Conservation (phyloP, 768 basidiomycete species). For the Suillus decipiens region DNA sequence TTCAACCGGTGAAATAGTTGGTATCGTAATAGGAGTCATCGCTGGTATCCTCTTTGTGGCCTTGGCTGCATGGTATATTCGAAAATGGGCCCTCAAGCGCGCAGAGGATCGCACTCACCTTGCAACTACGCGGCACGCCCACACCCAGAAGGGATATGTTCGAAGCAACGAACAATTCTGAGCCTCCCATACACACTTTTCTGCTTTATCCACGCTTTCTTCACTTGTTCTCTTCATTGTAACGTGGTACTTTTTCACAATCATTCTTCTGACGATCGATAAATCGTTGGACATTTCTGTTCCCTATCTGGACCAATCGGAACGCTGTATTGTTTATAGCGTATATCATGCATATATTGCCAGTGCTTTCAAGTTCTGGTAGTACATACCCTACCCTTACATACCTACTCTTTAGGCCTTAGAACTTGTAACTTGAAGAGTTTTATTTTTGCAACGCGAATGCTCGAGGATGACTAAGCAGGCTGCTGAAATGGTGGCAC, state of each 20-base stretch:
- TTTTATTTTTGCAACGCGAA: neutral
- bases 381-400: neutral
- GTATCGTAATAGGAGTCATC: constrained; percentile 54
- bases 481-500: neutral
- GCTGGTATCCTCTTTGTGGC: constrained; percentile 45
- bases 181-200: neutral
- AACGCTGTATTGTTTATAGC: neutral
- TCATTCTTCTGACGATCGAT: neutral
- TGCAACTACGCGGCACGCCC: constrained; percentile 20
- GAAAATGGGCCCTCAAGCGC: constrained; percentile 47
- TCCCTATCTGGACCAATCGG: neutral
- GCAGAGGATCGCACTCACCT: constrained; percentile 24
- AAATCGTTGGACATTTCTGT: neutral
- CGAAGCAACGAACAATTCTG: constrained; percentile 12
- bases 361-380: neutral
- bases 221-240: neutral
- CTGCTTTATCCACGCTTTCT: neutral
- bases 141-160: constrained; percentile 20
- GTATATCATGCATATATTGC: neutral
- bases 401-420: neutral
- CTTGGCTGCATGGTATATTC: constrained; percentile 45
- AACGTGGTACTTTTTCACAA: neutral
- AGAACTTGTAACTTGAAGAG: neutral
- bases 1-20: constrained; percentile 42
- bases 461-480: constrained; percentile 8